Conservation (phyloP, 345 rosid species). For the Hirschfeldia incana region DNA sequence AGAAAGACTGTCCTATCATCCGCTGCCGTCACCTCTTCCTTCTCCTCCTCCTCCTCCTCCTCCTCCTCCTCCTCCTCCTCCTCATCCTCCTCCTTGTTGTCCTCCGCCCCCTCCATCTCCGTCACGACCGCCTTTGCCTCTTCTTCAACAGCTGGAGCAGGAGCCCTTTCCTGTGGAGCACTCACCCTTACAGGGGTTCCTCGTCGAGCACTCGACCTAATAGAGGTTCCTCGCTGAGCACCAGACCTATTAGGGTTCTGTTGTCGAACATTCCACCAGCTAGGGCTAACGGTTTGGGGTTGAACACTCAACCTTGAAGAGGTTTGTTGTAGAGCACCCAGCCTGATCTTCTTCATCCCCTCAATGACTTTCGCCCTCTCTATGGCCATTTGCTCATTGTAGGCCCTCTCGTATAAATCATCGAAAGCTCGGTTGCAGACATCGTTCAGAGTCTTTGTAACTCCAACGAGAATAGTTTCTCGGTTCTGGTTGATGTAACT, state of each 20-base stretch:
- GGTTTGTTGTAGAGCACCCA: neutral
- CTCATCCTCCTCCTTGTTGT: neutral
- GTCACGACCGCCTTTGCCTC: neutral
- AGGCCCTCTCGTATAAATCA: slow-evolving; percentile 31
- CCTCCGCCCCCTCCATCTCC: neutral
- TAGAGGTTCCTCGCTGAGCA: neutral
- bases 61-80: neutral
- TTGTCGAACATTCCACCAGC: neutral
- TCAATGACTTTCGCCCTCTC: neutral
- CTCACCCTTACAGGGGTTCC: neutral
- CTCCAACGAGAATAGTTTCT: neutral
- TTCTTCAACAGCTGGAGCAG: neutral
- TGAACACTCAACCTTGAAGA: neutral
- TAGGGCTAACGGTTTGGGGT: neutral
- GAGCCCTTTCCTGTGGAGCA: neutral
- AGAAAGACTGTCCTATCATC: neutral
- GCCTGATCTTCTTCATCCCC: neutral
- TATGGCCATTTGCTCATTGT: neutral
- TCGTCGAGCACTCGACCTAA: neutral
- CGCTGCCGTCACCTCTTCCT: neutral
- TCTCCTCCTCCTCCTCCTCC: too few relatives aligned
- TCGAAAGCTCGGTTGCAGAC: slow-evolving; percentile 50
- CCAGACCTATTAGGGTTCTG: neutral
- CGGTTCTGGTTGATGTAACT: slow-evolving; percentile 45
- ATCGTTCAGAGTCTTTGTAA: slow-evolving; percentile 33